Conservation (phyloP, 2,329 filamentous ascomycete genomes). For the Calycina herbarum region DNA sequence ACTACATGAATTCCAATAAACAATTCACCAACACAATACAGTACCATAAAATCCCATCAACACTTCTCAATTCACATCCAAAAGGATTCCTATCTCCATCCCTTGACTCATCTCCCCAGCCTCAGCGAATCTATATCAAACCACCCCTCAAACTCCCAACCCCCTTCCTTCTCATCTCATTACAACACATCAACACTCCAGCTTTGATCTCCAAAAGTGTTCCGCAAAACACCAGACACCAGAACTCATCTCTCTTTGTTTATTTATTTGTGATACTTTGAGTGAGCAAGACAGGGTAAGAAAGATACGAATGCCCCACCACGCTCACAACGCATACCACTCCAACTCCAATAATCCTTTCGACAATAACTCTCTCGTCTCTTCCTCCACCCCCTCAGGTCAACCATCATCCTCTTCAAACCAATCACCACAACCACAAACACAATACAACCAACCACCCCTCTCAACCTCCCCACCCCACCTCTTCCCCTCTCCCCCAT, state of each 20-base stretch:
- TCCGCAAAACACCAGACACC: no score
- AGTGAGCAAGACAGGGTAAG: no score
- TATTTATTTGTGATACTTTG: no score
- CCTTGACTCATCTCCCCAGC: no score
- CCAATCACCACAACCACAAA: not conserved
- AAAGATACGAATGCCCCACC: not conserved
- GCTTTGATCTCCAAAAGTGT: no score
- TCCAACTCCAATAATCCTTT: not conserved
- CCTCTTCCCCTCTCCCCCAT: not conserved
- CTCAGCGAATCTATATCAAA: no score
- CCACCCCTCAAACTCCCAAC: no score
- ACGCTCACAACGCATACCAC: not conserved
- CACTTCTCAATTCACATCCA: not conserved
- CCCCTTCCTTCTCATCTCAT: no score
- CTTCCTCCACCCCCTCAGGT: not conserved
- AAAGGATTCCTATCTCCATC: not conserved
- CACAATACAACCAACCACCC: not conserved
- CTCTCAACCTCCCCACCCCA: no score
- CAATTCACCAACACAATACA: not conserved
- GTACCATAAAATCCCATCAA: not conserved
- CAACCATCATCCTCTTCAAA: not conserved
- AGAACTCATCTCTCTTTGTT: not conserved
- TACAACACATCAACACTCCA: no score
- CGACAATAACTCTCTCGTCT: not conserved
- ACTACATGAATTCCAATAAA: not conserved